Percentiles rank a stretch among this genome's conserved stretches.
Conservation (phyloP, 768 basidiomycete species). For the Tricholoma hemisulphureum region DNA sequence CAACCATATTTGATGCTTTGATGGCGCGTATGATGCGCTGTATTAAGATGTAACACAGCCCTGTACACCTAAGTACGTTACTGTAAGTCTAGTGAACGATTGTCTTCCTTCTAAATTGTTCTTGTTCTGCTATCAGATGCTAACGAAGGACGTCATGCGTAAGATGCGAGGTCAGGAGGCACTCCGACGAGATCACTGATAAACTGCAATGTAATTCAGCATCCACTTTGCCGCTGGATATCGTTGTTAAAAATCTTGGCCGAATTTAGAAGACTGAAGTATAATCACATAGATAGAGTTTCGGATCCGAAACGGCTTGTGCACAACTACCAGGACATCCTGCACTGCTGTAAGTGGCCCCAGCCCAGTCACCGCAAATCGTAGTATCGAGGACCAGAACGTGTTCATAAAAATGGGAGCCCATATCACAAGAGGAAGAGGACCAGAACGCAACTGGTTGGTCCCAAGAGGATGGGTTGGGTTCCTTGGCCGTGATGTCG, state of each 20-base stretch:
- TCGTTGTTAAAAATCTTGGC: slow-evolving; percentile 1
- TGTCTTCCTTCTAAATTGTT: no score
- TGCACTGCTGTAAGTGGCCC: slow-evolving; percentile 30
- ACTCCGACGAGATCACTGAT: neutral
- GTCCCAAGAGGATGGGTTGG: slow-evolving; percentile 51
- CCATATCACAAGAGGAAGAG: slow-evolving; percentile 47
- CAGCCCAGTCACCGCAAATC: slow-evolving; percentile 48
- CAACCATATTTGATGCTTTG: neutral
- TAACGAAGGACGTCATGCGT: no score
- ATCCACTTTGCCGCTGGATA: slow-evolving; percentile 52
- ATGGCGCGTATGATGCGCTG: neutral
- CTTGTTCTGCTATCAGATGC: no score
- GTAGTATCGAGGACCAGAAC: slow-evolving; percentile 47
- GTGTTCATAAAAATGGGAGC: slow-evolving; percentile 52
- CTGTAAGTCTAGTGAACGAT: no score
- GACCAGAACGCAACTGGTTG: slow-evolving; percentile 52
- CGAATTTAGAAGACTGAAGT: neutral
- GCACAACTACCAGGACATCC: slow-evolving; percentile 49
- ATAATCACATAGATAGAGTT: slow-evolving; percentile 46
- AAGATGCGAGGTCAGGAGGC: no score
- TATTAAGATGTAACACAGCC: neutral
- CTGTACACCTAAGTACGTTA: neutral
- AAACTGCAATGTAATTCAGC: slow-evolving; percentile 48
- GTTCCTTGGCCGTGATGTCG: slow-evolving; percentile 46
- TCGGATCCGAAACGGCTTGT: slow-evolving; percentile 50